Percentiles rank a stretch among this genome's conserved stretches.
Evolutionary conservation across 352 stramenopile genomes (phyloP).

Genomic region (Nothophytophthora sp.): DNA sequence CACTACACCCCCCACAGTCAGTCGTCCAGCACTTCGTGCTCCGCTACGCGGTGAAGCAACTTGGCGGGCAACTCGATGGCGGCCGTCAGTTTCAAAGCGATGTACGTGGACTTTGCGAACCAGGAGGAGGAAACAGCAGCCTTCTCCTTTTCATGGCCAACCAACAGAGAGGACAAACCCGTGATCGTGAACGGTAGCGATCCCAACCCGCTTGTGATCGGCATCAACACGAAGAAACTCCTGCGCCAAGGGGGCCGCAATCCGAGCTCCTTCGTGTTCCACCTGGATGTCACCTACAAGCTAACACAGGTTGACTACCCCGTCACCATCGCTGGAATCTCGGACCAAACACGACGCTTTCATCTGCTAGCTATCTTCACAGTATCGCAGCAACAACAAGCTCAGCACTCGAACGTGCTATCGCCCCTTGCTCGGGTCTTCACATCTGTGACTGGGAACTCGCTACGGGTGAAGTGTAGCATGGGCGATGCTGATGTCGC

Average conservation of each 20-base stretch:
- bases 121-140: no score
- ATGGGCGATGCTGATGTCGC: slow-evolving; percentile 16
- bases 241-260: background rate
- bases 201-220: background rate
- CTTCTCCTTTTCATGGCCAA: slow-evolving; percentile 1
- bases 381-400: background rate
- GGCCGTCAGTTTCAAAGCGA: slow-evolving; percentile 1
- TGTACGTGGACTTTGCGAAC: background rate
- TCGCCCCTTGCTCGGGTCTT: background rate
- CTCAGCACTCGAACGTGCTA: background rate
- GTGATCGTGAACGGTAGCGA: background rate
- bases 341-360: slow-evolving; percentile 8
- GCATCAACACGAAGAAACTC: background rate
- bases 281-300: slow-evolving; percentile 21
- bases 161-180: background rate
- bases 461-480: slow-evolving; percentile 1
- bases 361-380: slow-evolving; percentile 19
- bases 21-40: background rate
- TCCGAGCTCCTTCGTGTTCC: slow-evolving; percentile 6
- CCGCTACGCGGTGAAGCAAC: background rate
- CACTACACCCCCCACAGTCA: background rate
- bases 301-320: slow-evolving; percentile 5
- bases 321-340: slow-evolving; percentile 11
- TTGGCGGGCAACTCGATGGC: background rate
- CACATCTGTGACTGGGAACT: background rate